Conservation (phyloP, 1,284 basidiomycete genomes). For the Phaffia rhodozyma region DNA sequence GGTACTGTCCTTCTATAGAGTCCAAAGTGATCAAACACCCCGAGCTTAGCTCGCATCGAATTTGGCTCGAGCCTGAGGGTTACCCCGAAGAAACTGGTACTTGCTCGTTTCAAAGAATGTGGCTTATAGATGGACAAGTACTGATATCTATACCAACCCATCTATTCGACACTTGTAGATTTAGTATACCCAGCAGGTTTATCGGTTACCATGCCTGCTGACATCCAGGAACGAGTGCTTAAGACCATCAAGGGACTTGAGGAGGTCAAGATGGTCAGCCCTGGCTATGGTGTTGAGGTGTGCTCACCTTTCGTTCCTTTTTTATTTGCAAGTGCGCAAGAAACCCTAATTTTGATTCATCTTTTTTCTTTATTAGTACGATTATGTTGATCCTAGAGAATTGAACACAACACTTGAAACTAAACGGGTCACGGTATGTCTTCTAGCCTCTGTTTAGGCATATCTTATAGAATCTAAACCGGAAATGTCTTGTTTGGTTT, state of each 20-base stretch:
- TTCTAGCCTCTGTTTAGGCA: background rate
- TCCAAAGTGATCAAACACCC: constrained; percentile 71
- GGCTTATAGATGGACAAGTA: no score
- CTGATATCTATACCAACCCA: background rate
- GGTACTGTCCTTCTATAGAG: constrained; percentile 83
- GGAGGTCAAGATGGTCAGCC: constrained; percentile 62
- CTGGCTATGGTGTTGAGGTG: constrained; percentile 75
- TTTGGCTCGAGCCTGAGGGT: constrained; percentile 87
- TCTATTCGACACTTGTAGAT: constrained; percentile 35
- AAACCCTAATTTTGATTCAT: no score
- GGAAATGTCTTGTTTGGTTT: background rate
- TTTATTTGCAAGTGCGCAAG: background rate
- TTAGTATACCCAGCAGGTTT: constrained; percentile 82
- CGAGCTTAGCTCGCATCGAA: constrained; percentile 54
- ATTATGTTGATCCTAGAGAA: constrained; percentile 77
- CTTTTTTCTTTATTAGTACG: constrained; percentile 41
- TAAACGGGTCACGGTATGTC: constrained; percentile 53
- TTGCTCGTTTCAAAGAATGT: background rate
- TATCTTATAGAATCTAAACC: background rate
- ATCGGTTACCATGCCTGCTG: constrained; percentile 73
- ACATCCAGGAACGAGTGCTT: constrained; percentile 65
- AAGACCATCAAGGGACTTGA: constrained; percentile 72
- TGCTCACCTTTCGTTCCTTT: background rate
- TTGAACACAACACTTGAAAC: constrained; percentile 69
- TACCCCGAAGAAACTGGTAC: constrained; percentile 55